Percentiles rank a stretch among this genome's conserved stretches.
Conservation (phyloP, 202 grass and related monocot genomes). For the Dendrocalamus latiflorus region DNA sequence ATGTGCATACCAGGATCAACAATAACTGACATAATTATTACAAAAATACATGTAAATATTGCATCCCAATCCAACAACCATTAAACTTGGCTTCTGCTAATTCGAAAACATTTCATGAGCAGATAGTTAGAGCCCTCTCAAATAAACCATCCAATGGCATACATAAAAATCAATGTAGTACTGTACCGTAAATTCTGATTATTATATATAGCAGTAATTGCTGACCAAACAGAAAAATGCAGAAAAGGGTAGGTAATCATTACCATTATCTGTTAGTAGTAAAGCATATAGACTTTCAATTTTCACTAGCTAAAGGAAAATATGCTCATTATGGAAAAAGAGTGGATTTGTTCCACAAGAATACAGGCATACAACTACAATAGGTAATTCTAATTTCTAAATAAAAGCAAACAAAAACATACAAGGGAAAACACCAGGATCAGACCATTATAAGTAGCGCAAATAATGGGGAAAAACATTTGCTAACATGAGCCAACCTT, state of each 20-base stretch:
- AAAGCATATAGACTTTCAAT: neutral
- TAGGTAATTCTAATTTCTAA: neutral
- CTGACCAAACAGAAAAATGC: neutral
- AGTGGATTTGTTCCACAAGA: neutral
- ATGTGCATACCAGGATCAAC: neutral
- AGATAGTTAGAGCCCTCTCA: neutral
- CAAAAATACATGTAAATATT: neutral
- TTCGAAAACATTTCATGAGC: neutral
- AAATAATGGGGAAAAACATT: neutral
- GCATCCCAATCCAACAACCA: neutral
- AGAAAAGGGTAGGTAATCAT: neutral
- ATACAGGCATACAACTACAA: neutral
- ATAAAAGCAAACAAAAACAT: neutral
- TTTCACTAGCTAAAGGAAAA: neutral
- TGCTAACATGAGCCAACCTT: conserved; percentile 46
- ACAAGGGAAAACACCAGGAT: neutral
- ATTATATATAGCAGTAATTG: neutral
- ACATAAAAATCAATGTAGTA: neutral
- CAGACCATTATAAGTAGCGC: neutral
- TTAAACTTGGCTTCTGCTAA: neutral
- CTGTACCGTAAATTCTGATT: neutral
- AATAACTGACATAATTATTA: neutral
- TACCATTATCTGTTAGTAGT: neutral
- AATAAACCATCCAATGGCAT: neutral
- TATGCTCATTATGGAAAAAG: neutral